Evolutionary conservation across 345 rosid species (phyloP), one percentile per base, ranked within the genome.

Genomic region (Sonneratia caseolaris): DNA sequence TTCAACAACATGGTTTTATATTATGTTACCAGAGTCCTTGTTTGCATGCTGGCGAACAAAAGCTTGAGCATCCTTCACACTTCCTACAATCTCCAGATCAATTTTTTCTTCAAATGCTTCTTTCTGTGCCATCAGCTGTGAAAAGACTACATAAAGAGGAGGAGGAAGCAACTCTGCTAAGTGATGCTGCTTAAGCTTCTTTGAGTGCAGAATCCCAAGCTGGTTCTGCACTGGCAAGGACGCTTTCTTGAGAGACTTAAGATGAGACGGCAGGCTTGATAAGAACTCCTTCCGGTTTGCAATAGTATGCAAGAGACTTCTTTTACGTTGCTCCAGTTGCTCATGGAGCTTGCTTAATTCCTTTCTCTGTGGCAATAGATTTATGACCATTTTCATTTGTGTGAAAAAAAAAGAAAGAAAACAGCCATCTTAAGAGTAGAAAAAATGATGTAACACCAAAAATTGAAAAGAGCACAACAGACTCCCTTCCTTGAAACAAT

Each of bases 161-260:
- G 88, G 96, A 40, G 99, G 93, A 81, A 95, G 97, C 77, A 95
- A 79, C 86, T 95, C 97, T 47, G 99, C 96, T 3, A 83, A 79
- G 74, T 77, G 81, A 69, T 86, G 91, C 83, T 90, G 92, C 88
- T 92, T 92, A 27, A 95, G 72, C 79, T 86, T 95, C 89, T 84
- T 95, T 0, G 89, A 74, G 75, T 87, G 89, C 72, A 74, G 71
- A 77, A 92, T 79, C 76, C 93, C 92, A 74, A 95, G 74, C 65
- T 88, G 99, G 71, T 68, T 90, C 81, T 95, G 99, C 68, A 95
- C 91, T 7, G 99, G 99, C 78, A 89, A 74, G 0, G 94, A 90
- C 11, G 91, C 97, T 81, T 92, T 95, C 97, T 92, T 92, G 37
- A 95, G 84, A 43, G 97, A 83, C 76, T 95, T 92, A 49, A 95